Evolutionary conservation across 805 yeast species (phyloP), one percentile per base, ranked within the genome.

Genomic region (Ogataea paraovalis): DNA sequence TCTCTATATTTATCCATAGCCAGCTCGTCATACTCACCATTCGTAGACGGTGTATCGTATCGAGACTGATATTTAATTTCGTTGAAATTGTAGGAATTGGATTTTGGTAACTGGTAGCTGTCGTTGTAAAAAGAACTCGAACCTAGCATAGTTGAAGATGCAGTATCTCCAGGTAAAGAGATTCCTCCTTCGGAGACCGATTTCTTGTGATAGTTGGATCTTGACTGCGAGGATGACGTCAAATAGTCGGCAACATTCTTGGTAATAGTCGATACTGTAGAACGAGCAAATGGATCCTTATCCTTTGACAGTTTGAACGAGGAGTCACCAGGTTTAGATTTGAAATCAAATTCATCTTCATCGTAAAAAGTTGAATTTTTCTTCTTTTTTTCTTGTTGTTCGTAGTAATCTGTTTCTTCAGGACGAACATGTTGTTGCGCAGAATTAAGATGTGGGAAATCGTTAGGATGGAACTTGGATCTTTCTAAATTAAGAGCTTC

Each of bases 241-340:
- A 55, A 45, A 16, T 50, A 50, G 21, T 48, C 48, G 16, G 56
- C 42, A 2, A 58, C 50, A 32, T 51, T 54, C 25, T 54, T 55
- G 9, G 60, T 49, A 3, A 58, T 42, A 3, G 48, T 37, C 18
- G 62, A 55, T n/a, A 58, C 39, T 4, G 46, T 47, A 3, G 60
- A 52, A 23, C 52, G 42, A 2, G 53, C 61, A 42, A 57, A 51
- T 13, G 62, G 62, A 37, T 54, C 52, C 36, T 44, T 47, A 34
- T 49, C 54, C 30, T 49, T 48, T 9, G 43, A 41, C 4, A 54
- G 45, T 25, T 38, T 37, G 4, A 49, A 43, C 18, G 40, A 4
- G 8, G 42, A 40, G n/a, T 10, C 16, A n/a, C 21, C 20, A 2
- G 39, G 9, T 10, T 25, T 25, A 9, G 51, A 41, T 4, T 43